Percentiles rank a stretch among this genome's conserved stretches.
These are phyloP conservation scores for Globisporangium canariense DNA, from an alignment of 352 stramenopile genomes.

Conservation along the genomic window DNA sequence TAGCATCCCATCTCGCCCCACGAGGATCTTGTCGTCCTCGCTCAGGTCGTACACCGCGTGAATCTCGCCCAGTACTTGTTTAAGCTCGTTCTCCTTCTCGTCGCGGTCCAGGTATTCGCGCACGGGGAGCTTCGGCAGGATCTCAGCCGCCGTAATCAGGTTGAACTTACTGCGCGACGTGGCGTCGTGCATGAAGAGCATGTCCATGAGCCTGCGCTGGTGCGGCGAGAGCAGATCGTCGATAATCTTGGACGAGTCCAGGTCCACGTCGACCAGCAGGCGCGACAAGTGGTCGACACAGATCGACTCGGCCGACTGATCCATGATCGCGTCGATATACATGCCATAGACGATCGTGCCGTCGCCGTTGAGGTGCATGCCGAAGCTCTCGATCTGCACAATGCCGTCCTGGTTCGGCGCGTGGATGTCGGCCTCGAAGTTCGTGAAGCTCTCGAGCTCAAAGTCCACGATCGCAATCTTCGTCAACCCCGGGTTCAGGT, in stretches of 20 bases:
- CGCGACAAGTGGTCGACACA: slow-evolving; percentile 96
- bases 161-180: slow-evolving; percentile 96
- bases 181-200: slow-evolving; percentile 95
- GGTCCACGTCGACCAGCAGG: slow-evolving; percentile 93
- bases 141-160: slow-evolving; percentile 95
- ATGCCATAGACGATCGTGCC: slow-evolving; percentile 86
- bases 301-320: slow-evolving; percentile 95
- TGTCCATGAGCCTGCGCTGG: slow-evolving; percentile 91
- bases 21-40: slow-evolving; percentile 94
- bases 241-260: slow-evolving; percentile 95
- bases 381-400: slow-evolving; percentile 98
- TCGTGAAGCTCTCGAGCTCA: slow-evolving; percentile 96
- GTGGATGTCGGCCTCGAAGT: slow-evolving; percentile 98
- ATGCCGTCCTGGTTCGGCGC: slow-evolving; percentile 91
- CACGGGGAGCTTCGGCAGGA: slow-evolving; percentile 93
- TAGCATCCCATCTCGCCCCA: slow-evolving; percentile 92
- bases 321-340: slow-evolving; percentile 96
- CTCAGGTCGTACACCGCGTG: slow-evolving; percentile 95
- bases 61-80: slow-evolving; percentile 93
- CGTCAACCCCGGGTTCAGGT: slow-evolving; percentile 89
- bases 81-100: slow-evolving; percentile 97
- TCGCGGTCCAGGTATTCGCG: slow-evolving; percentile 95
- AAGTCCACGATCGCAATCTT: slow-evolving; percentile 98
- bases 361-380: slow-evolving; percentile 81
- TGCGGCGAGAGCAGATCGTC: slow-evolving; percentile 94